Conservation (phyloP, 345 rosid genomes). For the Lumnitzera racemosa region DNA sequence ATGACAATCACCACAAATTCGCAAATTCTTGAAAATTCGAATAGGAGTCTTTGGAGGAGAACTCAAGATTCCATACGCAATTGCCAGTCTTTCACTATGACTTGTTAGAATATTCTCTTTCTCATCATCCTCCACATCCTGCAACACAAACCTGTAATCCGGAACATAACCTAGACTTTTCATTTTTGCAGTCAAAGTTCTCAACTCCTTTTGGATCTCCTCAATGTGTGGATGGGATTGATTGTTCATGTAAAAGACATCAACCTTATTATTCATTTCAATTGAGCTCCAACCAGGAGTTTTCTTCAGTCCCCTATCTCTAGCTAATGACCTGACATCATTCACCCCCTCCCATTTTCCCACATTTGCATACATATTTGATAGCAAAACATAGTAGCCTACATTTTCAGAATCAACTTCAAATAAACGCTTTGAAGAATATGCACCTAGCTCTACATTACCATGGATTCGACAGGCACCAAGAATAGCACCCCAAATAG, state of each 20-base stretch:
- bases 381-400: conserved; percentile 31
- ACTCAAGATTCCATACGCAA: conserved; percentile 51
- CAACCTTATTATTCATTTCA: conserved; percentile 26
- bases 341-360: conserved; percentile 40
- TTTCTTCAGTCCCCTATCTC: conserved; percentile 27
- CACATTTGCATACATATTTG: conserved; percentile 35
- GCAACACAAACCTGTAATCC: conserved; percentile 16
- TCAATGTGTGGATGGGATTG: conserved; percentile 8
- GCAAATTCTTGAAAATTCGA: conserved; percentile 67
- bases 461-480: conserved; percentile 48
- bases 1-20: conserved; percentile 75
- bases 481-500: conserved; percentile 49
- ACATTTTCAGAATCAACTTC: conserved; percentile 30
- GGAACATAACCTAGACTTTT: conserved; percentile 21
- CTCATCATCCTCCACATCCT: conserved; percentile 23
- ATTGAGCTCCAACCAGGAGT: conserved; percentile 47
- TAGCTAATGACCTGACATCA: conserved; percentile 31
- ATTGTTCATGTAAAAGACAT: conserved; percentile 18
- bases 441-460: conserved; percentile 31
- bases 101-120: conserved; percentile 17
- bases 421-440: conserved; percentile 27
- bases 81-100: conserved; percentile 27
- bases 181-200: conserved; percentile 12
- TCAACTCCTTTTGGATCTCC: conserved; percentile 16
- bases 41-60: conserved; percentile 50